A percentile compares a stretch with the other conserved stretches of the same genome.
These are phyloP conservation scores for Amphicarpaea edgeworthii DNA, from an alignment of 306 rosid genomes.

Conservation along the genomic window DNA sequence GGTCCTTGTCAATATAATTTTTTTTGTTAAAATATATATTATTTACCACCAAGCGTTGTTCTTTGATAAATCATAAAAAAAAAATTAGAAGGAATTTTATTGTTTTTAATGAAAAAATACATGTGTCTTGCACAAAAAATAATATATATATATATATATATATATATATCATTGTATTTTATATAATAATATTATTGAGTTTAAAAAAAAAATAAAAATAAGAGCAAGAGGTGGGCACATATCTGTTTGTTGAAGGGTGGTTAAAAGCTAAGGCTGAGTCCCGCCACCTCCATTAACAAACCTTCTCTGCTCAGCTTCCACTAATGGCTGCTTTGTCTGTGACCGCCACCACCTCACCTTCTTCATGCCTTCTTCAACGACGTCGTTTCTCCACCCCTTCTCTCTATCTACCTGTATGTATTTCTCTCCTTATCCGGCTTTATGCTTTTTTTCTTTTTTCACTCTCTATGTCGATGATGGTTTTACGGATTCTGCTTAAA, in stretches of 20 bases:
- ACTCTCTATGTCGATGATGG: background rate
- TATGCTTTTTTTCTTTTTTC: background rate
- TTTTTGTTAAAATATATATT: background rate
- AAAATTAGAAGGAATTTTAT: too few species aligned
- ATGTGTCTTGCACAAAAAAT: too few species aligned
- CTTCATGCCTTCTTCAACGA: conserved; percentile 40
- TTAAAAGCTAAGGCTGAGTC: background rate
- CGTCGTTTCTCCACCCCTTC: conserved; percentile 40
- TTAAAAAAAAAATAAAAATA: too few species aligned
- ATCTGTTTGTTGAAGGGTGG: conserved; percentile 37
- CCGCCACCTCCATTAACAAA: conserved; percentile 29
- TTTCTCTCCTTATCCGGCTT: background rate
- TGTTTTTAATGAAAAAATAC: too few species aligned
- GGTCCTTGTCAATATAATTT: background rate
- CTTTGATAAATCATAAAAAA: too few species aligned
- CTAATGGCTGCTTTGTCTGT: conserved; percentile 56
- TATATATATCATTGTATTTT: too few species aligned
- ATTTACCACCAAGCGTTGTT: too few species aligned
- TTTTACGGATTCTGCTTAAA: conserved; percentile 19
- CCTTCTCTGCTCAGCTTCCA: background rate
- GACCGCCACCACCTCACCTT: conserved; percentile 44
- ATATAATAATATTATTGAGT: background rate
- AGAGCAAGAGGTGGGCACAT: background rate
- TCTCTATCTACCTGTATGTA: conserved; percentile 34
- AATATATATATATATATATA: too few species aligned